Evolutionary conservation across 2,329 filamentous ascomycete species (phyloP).

Genomic region (Pestalotiopsis sp.): DNA sequence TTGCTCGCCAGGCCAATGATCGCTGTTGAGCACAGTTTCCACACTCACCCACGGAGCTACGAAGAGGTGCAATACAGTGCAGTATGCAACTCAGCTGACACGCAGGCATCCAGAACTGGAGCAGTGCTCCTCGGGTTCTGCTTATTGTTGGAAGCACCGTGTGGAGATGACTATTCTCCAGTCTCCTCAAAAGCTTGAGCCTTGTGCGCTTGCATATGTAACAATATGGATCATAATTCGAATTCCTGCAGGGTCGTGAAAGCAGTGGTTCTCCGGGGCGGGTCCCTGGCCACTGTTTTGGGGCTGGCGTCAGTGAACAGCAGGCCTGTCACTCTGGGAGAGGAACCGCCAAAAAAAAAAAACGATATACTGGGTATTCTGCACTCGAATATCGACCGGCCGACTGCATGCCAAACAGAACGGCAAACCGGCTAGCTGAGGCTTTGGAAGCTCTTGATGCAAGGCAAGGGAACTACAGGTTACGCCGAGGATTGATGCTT

Average conservation of each 20-base stretch:
- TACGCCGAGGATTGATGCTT: too few relatives aligned
- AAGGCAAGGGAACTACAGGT: too few relatives aligned
- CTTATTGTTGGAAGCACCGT: not conserved
- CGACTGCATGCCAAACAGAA: too few relatives aligned
- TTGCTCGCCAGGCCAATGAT: not conserved
- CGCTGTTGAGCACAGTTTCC: not conserved
- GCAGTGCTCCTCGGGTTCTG: not conserved
- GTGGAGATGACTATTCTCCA: not conserved
- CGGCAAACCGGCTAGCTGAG: too few relatives aligned
- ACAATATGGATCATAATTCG: not conserved
- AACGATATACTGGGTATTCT: not conserved
- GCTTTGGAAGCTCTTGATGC: too few relatives aligned
- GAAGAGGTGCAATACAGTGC: not conserved
- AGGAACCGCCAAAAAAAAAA: not conserved
- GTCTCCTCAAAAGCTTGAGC: not conserved
- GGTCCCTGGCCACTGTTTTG: not conserved
- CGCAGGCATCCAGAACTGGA: not conserved
- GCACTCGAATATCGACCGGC: too few relatives aligned
- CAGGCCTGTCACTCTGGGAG: not conserved
- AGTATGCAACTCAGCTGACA: not conserved
- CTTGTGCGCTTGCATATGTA: not conserved
- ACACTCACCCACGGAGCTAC: not conserved
- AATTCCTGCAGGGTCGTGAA: constrained; percentile 1
- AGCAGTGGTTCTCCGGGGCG: not conserved
- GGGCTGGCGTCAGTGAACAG: not conserved